Base-by-base conservation (phyloP, 306 rosid genomes). In the Pterocarpus macrocarpus region DNA sequence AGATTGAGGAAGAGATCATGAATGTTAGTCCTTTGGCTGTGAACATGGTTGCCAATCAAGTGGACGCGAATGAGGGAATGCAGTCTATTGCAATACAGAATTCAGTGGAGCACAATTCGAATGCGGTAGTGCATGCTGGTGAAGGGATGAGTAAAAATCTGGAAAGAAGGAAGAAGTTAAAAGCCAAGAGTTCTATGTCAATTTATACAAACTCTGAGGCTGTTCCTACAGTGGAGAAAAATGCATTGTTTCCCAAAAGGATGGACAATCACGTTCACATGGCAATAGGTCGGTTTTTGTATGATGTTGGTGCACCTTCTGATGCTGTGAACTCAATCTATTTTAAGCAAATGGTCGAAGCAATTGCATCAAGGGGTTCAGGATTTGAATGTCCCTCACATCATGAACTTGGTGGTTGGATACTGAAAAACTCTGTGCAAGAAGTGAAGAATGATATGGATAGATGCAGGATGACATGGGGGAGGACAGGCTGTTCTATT, bases 251-350 rank as follows among this genome's bases (percentile, higher is more conserved):
- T 11, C 80, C 87, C 82, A 80, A 80, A 65, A 75, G 84, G 84
- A 76, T 77, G 65, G 87, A 86, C 70, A 83, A 66, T 66, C 86
- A 63, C 72, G 81, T 92, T 77, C 85, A 85, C 67, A 82, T 91
- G 97, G 98, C 97, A 5, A 86, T 94, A 77, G 98, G 95, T 45
- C 69, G 94, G 86, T 94, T 94, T 86, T 85, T 94, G 79, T 94
- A 84, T 80, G 98, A 91, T 78, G 86, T 94, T 75, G 98, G 98
- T 71, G 97, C 97, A 5, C 88, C 91, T 87, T 77, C 80, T 32
- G 95, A 92, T 80, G 97, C 94, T 7, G 97, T 89, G 79, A 90
- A 92, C 85, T 94, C 95, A 0, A 82, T 88, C 70, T 91, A 86
- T 87, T 92, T 94, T 78, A 90, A 86, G 65, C 95, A 92, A 34